These are phyloP conservation scores for Aspergillus transmontanensis DNA, from an alignment of 2,329 filamentous ascomycete genomes.

Conservation along the genomic window DNA sequence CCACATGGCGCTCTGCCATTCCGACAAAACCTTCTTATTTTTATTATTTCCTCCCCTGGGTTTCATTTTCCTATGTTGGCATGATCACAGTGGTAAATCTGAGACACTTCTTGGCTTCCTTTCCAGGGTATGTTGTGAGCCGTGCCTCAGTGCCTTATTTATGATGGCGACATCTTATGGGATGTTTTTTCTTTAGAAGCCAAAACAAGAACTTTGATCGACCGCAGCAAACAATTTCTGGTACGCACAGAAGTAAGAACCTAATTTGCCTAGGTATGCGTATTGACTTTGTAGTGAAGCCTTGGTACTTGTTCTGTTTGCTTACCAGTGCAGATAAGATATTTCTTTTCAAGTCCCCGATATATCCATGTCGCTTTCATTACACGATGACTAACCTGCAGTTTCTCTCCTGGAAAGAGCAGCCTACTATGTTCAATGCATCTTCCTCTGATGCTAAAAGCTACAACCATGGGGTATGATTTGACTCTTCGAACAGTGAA, in stretches of 20 bases:
- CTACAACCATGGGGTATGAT: slow-evolving; percentile 32
- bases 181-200: not conserved
- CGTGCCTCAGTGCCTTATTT: not conserved
- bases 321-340: not conserved
- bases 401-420: slow-evolving; percentile 34
- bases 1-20: not conserved
- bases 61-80: not conserved
- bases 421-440: slow-evolving; percentile 34
- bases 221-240: not conserved
- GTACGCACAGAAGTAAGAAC: not conserved
- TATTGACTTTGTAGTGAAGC: not conserved
- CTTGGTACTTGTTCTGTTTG: not conserved
- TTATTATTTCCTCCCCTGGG: too few relatives aligned
- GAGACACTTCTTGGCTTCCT: not conserved
- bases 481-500: not conserved
- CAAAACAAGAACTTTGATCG: too few relatives aligned
- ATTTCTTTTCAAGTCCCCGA: not conserved
- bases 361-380: not conserved
- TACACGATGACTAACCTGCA: slow-evolving; percentile 32
- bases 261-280: not conserved
- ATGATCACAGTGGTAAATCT: not conserved
- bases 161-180: not conserved
- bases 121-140: not conserved
- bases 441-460: slow-evolving; percentile 33
- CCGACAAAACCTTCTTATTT: not conserved